Evolutionary conservation across 352 stramenopile species (phyloP), one percentile per base, ranked within the genome.

Genomic region (Pythium apleroticum): DNA sequence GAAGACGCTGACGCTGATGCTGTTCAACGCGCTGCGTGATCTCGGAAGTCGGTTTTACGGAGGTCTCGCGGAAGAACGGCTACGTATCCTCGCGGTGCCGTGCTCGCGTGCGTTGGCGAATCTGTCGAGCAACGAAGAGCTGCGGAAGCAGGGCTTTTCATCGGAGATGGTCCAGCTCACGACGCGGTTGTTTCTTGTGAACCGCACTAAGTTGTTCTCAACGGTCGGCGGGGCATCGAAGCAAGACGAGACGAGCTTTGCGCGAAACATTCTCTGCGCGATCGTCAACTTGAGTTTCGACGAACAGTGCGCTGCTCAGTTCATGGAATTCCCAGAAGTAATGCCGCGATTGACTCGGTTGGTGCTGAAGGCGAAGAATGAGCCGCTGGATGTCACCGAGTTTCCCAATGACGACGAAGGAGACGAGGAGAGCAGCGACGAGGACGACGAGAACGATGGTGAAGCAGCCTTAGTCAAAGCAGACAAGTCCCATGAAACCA

Each of bases 241-340:
- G 10, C 37, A n/a, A 15, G 72, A 85, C 15, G 66, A 66, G 20
- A 61, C 73, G n/a, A 57, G 57, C 6, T 79, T 86, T 43, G 53
- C 75, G n/a, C 70, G 77, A 10, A 94, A 94, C 55, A 68, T 76
- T 11, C 41, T 92, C 7, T 78, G 85, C 1, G 75, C 79, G 12
- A 56, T 94, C 10, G 62, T 65, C 59, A 92, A 94, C 48, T 49
- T 94, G 61, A 90, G 79, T 35, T 90, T 89, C 57, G 63, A 84
- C 52, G 60, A 75, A 37, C 61, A 68, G 3, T 89, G 78, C 53
- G 66, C 68, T 2, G 75, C 72, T 5, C 69, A 76, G 5, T 73
- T 91, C 24, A 85, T 86, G 61, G 80, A 90, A 43, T 84, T 78
- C 31, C 62, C 78, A 14, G 69, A 90, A 25, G 66, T 92, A 2